phyloP scores from a whole-genome alignment of 2,329 filamentous ascomycete species.

The Hymenoscyphus linearis region DNA sequence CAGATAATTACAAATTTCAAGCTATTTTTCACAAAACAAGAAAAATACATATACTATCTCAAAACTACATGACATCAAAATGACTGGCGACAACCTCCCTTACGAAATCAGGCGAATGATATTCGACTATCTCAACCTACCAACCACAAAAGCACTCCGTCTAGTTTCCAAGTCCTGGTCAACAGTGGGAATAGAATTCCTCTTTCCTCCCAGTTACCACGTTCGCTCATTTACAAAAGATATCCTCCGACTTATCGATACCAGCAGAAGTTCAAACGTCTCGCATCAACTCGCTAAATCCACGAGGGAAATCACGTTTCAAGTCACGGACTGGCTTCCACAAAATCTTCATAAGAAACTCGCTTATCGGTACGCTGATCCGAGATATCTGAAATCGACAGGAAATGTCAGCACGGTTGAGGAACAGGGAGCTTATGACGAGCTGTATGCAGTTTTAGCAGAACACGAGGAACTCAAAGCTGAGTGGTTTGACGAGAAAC shows the following conservation, averaged over 20 bases:
- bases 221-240: background rate
- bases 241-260: background rate
- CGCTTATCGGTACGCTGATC: background rate
- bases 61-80: background rate
- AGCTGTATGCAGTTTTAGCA: background rate
- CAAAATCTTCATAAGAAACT: background rate
- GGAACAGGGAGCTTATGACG: background rate
- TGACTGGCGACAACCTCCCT: slow-evolving; percentile 10
- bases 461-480: background rate
- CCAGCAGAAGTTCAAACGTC: background rate
- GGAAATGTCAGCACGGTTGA: background rate
- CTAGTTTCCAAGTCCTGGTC: slow-evolving; percentile 15
- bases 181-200: slow-evolving; percentile 3
- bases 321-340: background rate
- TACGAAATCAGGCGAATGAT: slow-evolving; percentile 18
- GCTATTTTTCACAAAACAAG: background rate
- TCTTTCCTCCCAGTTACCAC: background rate
- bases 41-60: background rate
- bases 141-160: slow-evolving; percentile 12
- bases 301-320: background rate
- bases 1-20: background rate
- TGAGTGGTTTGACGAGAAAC: background rate
- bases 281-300: background rate
- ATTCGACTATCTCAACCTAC: slow-evolving; percentile 10
- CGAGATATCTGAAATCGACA: background rate